Conservation (phyloP, 2,329 filamentous ascomycete genomes). For the Beauveria medogensis region DNA sequence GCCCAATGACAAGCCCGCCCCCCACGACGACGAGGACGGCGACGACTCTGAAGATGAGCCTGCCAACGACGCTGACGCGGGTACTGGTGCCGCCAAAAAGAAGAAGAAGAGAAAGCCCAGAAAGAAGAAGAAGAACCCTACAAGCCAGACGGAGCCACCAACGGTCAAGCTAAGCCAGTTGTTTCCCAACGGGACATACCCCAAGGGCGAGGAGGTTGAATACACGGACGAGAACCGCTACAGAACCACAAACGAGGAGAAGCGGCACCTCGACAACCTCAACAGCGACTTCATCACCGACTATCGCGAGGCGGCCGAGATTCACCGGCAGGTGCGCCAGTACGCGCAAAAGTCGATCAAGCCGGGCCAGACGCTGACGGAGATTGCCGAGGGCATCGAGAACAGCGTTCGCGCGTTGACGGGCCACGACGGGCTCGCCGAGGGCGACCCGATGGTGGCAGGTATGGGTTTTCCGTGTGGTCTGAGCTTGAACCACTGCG, state of each 20-base stretch:
- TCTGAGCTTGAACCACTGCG: constrained; percentile 75
- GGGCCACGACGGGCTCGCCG: constrained; percentile 66
- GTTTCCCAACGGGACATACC: constrained; percentile 65
- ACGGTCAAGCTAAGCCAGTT: constrained; percentile 63
- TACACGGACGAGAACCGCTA: constrained; percentile 70
- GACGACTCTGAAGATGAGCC: constrained; percentile 43
- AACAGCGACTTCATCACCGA: constrained; percentile 73
- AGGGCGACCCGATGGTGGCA: constrained; percentile 69
- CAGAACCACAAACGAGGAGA: constrained; percentile 75
- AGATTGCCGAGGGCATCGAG: constrained; percentile 84
- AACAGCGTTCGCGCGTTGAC: constrained; percentile 69
- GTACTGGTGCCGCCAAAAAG: constrained; percentile 30
- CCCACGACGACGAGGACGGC: constrained; percentile 42
- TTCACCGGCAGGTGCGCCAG: constrained; percentile 80
- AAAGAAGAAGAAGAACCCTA: constrained; percentile 71
- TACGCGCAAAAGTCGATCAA: constrained; percentile 75
- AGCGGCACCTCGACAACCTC: constrained; percentile 72
- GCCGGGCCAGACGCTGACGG: constrained; percentile 70
- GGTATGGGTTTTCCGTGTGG: constrained; percentile 86
- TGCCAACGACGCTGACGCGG: constrained; percentile 25
- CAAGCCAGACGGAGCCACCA: constrained; percentile 66
- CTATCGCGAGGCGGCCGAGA: constrained; percentile 77
- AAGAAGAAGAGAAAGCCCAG: constrained; percentile 76
- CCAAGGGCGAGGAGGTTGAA: constrained; percentile 68
- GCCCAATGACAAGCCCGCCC: constrained; percentile 32